phyloP scores from a whole-genome alignment of 2,329 filamentous ascomycete species.

The Colletotrichum sp. region DNA sequence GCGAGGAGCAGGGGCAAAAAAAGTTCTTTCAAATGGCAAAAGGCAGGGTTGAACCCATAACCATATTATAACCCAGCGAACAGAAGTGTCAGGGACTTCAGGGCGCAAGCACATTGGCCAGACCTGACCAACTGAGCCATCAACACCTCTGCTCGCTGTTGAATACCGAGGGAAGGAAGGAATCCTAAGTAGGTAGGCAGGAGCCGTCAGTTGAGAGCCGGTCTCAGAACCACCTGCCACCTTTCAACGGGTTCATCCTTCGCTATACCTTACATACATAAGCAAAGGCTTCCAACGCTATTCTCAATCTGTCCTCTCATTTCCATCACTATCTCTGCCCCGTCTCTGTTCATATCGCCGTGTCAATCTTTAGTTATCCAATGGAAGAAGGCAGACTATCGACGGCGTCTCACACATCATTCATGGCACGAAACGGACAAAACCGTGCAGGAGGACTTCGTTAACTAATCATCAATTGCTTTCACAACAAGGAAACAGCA shows the following conservation, averaged over 20 bases:
- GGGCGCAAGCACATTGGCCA: neutral
- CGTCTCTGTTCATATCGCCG: fast-evolving
- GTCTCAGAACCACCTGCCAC: neutral
- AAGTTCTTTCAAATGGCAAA: neutral
- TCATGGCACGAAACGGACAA: fast-evolving
- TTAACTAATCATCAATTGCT: neutral
- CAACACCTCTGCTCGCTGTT: neutral
- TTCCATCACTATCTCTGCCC: neutral
- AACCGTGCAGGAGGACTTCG: fast-evolving
- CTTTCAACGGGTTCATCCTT: neutral
- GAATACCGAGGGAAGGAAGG: fast-evolving
- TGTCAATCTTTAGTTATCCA: fast-evolving
- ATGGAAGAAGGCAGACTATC: neutral
- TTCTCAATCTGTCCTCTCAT: too few relatives aligned
- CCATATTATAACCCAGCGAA: neutral
- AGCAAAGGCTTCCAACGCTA: neutral
- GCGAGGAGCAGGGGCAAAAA: neutral
- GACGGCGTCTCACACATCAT: fast-evolving
- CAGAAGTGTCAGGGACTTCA: neutral
- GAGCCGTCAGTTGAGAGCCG: neutral
- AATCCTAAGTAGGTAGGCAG: neutral
- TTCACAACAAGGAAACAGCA: conserved; percentile 1
- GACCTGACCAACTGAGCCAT: neutral
- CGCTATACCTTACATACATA: fast-evolving
- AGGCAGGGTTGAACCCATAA: neutral